Percentiles rank a stretch among this genome's conserved stretches.
Conservation (phyloP, 176 grass and related monocot genomes). For the Guadua angustifolia region DNA sequence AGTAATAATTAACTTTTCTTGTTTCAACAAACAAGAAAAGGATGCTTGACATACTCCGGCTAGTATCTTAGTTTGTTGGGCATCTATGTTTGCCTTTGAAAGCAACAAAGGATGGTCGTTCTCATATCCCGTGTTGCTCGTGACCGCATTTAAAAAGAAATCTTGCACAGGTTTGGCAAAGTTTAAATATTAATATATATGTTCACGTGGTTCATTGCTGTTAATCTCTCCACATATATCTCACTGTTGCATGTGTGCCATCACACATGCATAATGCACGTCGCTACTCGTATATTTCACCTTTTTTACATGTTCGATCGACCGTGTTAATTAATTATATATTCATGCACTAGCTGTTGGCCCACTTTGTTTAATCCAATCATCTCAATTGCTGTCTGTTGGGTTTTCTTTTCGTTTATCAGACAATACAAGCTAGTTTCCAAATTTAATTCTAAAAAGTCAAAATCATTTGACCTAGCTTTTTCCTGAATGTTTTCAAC, state of each 20-base stretch:
- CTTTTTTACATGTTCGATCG: background rate
- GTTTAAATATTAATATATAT: background rate
- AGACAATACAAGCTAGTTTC: background rate
- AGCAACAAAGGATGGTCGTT: background rate
- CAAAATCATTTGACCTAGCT: background rate
- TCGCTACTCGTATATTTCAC: background rate
- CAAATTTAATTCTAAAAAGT: background rate
- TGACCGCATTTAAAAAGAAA: background rate
- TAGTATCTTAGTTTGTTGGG: background rate
- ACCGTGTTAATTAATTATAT: background rate
- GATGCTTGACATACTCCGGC: background rate
- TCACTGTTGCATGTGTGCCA: background rate
- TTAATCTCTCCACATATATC: background rate
- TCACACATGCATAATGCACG: background rate
- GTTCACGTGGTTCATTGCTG: background rate
- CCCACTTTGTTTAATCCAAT: background rate
- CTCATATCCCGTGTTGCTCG: background rate
- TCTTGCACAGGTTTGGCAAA: background rate
- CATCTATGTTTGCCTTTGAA: background rate
- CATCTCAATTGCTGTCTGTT: background rate
- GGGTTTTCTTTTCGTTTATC: background rate
- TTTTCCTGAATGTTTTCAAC: background rate
- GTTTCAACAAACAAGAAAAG: background rate
- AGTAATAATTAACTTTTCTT: background rate
- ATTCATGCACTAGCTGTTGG: background rate